These are phyloP conservation scores for Paralagenidium karlingii DNA, from an alignment of 352 stramenopile genomes.

Conservation along the genomic window DNA sequence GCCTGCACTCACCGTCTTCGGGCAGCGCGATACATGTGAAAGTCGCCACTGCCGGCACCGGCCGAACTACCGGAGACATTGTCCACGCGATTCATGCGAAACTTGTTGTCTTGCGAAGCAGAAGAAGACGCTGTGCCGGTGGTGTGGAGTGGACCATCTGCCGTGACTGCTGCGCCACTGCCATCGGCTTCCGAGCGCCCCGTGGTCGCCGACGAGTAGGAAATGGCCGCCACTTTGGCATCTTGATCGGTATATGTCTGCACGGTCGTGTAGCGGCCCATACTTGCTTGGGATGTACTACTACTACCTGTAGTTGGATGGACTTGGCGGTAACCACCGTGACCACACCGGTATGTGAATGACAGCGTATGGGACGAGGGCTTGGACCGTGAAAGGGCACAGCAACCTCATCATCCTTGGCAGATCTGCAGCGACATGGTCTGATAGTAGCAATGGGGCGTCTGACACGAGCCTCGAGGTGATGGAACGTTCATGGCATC, in stretches of 20 bases:
- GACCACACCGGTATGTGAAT: no score
- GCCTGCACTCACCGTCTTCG: constrained; percentile 44
- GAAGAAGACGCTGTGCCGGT: background rate
- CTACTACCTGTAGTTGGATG: no score
- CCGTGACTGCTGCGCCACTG: background rate
- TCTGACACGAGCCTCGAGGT: no score
- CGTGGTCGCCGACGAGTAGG: constrained; percentile 22
- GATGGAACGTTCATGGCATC: no score
- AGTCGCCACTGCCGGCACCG: constrained; percentile 91
- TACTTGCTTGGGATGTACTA: no score
- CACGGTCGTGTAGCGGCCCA: constrained; percentile 72
- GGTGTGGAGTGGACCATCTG: constrained; percentile 1
- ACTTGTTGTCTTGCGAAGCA: constrained; percentile 18
- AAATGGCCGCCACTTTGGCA: constrained; percentile 49
- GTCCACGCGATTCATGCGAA: constrained; percentile 72
- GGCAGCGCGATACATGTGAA: constrained; percentile 94
- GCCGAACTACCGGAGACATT: constrained; percentile 93
- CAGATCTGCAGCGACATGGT: no score
- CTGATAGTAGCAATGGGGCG: no score
- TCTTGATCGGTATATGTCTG: constrained; percentile 81
- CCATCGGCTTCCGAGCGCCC: background rate
- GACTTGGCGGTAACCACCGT: no score
- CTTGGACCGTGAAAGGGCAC: no score
- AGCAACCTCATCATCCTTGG: no score
- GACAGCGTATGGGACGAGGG: no score